These are phyloP conservation scores for Nemania abortiva DNA, from an alignment of 2,329 filamentous ascomycete species.

Conservation along the genomic window DNA sequence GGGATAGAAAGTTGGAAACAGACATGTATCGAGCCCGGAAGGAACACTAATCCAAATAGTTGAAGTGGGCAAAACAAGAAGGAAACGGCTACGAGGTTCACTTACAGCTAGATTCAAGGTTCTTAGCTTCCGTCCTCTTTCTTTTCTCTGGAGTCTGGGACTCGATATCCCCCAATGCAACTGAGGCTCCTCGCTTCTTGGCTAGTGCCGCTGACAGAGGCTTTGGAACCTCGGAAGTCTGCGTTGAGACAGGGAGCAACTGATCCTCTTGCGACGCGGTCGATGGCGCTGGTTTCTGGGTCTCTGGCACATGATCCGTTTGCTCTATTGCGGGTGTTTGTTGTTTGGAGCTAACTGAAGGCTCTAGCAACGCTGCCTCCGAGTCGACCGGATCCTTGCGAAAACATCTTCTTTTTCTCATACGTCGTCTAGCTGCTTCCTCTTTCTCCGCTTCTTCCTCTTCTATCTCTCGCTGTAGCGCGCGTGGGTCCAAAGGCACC, in stretches of 20 bases:
- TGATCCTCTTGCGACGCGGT: neutral
- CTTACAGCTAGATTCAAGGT: constrained; percentile 33
- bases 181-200: too few relatives aligned
- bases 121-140: constrained; percentile 31
- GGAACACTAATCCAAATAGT: neutral
- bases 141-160: constrained; percentile 24
- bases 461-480: constrained; percentile 6
- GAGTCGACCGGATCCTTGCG: neutral
- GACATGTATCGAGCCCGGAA: neutral
- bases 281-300: neutral
- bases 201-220: too few relatives aligned
- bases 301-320: neutral
- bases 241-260: neutral
- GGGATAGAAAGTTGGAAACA: too few relatives aligned
- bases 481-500: constrained; percentile 8
- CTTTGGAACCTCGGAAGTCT: neutral
- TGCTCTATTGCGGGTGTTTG: neutral
- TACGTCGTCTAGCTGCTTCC: neutral
- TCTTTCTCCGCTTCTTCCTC: neutral
- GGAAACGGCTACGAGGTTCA: neutral
- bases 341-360: neutral
- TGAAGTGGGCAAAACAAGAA: neutral
- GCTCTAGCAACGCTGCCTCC: too few relatives aligned
- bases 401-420: neutral
- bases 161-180: too few relatives aligned